Conservation (phyloP, 148 eudicot species). For the Mesembryanthemum crystallinum region DNA sequence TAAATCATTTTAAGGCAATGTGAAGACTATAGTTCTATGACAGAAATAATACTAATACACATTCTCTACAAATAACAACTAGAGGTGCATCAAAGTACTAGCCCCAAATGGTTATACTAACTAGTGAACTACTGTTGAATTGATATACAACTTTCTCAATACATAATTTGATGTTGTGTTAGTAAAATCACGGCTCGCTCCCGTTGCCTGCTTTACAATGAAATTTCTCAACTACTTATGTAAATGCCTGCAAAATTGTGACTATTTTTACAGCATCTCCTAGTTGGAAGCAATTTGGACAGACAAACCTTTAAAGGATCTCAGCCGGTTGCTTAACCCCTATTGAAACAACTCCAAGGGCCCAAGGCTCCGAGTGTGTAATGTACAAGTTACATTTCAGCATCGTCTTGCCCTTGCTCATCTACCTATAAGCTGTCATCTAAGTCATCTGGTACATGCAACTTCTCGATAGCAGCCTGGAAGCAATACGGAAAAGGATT, state of each 20-base stretch:
- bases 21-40: too few relatives aligned
- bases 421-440: constrained; percentile 46
- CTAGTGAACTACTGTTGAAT: constrained; percentile 15
- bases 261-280: constrained; percentile 18
- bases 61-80: background rate
- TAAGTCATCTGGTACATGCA: constrained; percentile 89
- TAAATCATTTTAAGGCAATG: too few relatives aligned
- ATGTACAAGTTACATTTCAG: constrained; percentile 2
- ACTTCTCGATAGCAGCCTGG: constrained; percentile 96
- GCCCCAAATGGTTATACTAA: constrained; percentile 10
- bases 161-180: background rate
- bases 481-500: background rate
- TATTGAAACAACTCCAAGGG: background rate
- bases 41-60: background rate
- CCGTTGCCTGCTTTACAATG: constrained; percentile 15
- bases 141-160: constrained; percentile 12
- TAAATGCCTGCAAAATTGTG: constrained; percentile 14
- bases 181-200: background rate
- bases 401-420: background rate
- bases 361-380: constrained; percentile 9
- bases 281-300: constrained; percentile 4
- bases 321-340: background rate
- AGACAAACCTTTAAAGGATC: background rate
- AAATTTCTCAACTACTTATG: constrained; percentile 9
- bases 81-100: too few relatives aligned